Evolutionary conservation across 805 yeast genomes (phyloP), one percentile per base, ranked within the genome.

Genomic region (Schwanniomyces sp.): DNA sequence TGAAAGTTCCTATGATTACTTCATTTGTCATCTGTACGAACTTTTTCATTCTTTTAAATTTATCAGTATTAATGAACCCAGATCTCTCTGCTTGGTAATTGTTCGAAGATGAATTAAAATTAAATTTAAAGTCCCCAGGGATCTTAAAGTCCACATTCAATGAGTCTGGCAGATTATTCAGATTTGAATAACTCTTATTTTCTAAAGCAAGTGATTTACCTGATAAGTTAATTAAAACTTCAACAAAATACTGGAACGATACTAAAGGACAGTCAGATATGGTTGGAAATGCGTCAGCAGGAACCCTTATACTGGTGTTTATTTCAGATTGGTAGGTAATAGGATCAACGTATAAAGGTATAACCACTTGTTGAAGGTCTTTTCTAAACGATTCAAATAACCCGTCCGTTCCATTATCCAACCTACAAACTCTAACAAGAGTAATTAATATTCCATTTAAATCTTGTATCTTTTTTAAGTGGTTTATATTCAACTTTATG

Each of bases 281-380:
- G 0, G 96, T 88, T 0, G 96, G 95, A 61, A 91, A 89, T 0
- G 88, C 84, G 56, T 91, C 96, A 0, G 86, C 80, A 0, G 97
- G 97, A 0, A 91, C 84, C 51, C 84, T 74, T 17, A 91, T 65
- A 36, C 80, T 78, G 0, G 91, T 81, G 28, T 79, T 80, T 8
- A 85, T 73, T 29, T 80, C 84, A 36, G 84, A 75, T 14, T 74
- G 66, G 34, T 82, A 69, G 0, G 86, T 76, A 11, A 59, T 69
- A 0, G 91, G 89, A 60, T 89, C 91, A n/a, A 89, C 81, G 52
- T 82, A 85, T 10, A 91, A 67, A 1, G 97, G 96, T 1, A 86
- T 75, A 1, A 89, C 79, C 30, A 80, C 77, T 65, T 91, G 97
- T 32, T 85, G 80, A 6, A 91, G 69, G 61, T 91, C 97, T 62